Conservation (phyloP, 1,284 basidiomycete genomes). For the Hemileia vastatrix region DNA sequence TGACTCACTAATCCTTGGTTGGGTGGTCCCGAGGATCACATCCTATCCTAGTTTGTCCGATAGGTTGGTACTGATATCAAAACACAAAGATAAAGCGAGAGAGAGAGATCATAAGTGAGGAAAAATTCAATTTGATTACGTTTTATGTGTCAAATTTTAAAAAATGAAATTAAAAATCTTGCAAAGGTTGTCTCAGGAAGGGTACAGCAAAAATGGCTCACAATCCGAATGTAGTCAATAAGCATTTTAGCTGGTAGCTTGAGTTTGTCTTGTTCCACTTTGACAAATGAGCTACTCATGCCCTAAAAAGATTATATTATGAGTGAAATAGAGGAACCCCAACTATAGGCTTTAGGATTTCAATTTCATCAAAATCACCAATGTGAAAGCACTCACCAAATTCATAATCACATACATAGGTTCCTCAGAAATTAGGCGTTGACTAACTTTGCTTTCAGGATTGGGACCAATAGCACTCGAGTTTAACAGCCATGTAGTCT, state of each 20-base stretch:
- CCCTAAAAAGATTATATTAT: no score
- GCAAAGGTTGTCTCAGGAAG: background rate
- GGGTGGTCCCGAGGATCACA: conserved; percentile 18
- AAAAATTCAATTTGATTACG: no score
- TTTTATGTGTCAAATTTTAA: no score
- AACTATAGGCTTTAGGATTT: no score
- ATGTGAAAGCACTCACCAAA: conserved; percentile 21
- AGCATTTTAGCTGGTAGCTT: conserved; percentile 22
- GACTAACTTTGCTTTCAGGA: conserved; percentile 55
- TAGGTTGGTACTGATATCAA: conserved; percentile 17
- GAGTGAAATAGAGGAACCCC: no score
- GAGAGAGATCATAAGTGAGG: no score
- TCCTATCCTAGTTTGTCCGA: conserved; percentile 10
- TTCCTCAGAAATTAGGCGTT: conserved; percentile 68
- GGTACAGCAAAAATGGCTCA: background rate
- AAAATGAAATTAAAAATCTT: background rate
- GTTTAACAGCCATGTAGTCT: conserved; percentile 67
- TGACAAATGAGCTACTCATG: conserved; percentile 22
- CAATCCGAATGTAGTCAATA: conserved; percentile 23
- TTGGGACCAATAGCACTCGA: conserved; percentile 62
- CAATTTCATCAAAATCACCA: background rate
- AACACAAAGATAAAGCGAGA: no score
- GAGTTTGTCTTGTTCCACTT: conserved; percentile 18
- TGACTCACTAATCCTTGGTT: conserved; percentile 20
- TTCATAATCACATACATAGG: conserved; percentile 54